Conservation (phyloP, 2,329 filamentous ascomycete species). For the Aspergillus arachidicola region DNA sequence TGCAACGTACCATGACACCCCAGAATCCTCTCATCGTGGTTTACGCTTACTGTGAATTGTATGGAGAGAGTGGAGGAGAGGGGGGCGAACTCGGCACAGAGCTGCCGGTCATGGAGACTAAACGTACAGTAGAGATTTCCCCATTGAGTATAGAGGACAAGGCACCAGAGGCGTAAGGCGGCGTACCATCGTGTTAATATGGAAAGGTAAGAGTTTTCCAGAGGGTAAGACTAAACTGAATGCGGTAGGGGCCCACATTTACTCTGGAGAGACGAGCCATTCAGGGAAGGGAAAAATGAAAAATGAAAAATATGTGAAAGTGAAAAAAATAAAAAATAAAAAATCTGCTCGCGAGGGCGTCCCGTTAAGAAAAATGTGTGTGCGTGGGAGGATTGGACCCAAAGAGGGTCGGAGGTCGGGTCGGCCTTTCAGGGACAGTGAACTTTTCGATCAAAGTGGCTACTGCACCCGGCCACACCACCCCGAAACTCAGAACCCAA, state of each 20-base stretch:
- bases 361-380: slow-evolving; percentile 24
- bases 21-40: slow-evolving; percentile 7
- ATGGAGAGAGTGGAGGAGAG: slow-evolving; percentile 17
- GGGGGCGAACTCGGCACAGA: slow-evolving; percentile 26
- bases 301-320: slow-evolving; percentile 4
- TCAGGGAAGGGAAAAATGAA: slow-evolving; percentile 16
- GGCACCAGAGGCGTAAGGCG: slow-evolving; percentile 18
- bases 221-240: slow-evolving; percentile 14
- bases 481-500: slow-evolving; percentile 1
- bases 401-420: slow-evolving; percentile 13
- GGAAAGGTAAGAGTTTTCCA: slow-evolving; percentile 24
- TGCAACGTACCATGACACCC: slow-evolving; percentile 5
- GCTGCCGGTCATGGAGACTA: slow-evolving; percentile 24
- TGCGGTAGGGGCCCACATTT: slow-evolving; percentile 13
- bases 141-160: slow-evolving; percentile 17
- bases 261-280: slow-evolving; percentile 17
- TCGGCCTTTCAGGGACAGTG: slow-evolving; percentile 18
- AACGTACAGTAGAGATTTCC: slow-evolving; percentile 16
- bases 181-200: slow-evolving; percentile 19
- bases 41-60: slow-evolving; percentile 10
- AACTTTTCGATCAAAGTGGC: slow-evolving; percentile 23
- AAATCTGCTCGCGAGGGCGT: slow-evolving; percentile 17
- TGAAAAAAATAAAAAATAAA: slow-evolving; percentile 11
- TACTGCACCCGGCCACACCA: slow-evolving; percentile 23
- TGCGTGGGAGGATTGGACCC: slow-evolving; percentile 12